Base-by-base conservation (phyloP, 169 alveolate genomes). In the Plasmodium knowlesi region DNA sequence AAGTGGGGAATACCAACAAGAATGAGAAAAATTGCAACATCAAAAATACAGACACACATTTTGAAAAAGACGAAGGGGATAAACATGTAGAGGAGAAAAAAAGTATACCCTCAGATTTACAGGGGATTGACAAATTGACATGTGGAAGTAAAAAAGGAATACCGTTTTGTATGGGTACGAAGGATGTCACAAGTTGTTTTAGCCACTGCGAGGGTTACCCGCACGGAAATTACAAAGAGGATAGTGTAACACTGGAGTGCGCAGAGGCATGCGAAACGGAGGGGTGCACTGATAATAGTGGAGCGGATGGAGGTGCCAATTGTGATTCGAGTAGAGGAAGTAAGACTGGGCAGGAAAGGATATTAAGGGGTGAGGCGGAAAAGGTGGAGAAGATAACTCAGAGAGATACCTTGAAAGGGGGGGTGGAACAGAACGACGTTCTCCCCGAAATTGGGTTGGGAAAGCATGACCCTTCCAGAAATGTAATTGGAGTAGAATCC, bases 151-250 rank as follows among this genome's bases (percentile, higher is more conserved):
- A 50, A 82, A 61, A 82, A 79, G 37, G 37, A 82, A 54, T 57
- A 41, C 32, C 57, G 12, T 41, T 79, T n/a, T 79, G 28, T 32
- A 39, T 37, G 50, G 39, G 22, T 28, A 79, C 39, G 12, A 41
- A 79, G 54, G 50, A 79, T 79, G 84, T 41, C 34, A 79, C 84
- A n/a, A 19, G 84, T 41, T 41, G 84, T 41, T 79, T 73, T n/a
- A 43, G 73, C n/a, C n/a, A 79, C 70, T 3, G 12, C 14, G 84
- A 79, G 32, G 73, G n/a, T 5, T 16, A 41, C 30, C 30, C 57
- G 14, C 46, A 41, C 32, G 19, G 22, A 16, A 32, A 79, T 19
- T 30, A 79, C 57, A 79, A 39, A 30, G 84, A 79, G 39, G 70
- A 67, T 67, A 67, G 37, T 9, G n/a, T 39, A 14, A 39, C 54